Conservation (phyloP, 1,284 basidiomycete species). For the Heterobasidion parviporum region DNA sequence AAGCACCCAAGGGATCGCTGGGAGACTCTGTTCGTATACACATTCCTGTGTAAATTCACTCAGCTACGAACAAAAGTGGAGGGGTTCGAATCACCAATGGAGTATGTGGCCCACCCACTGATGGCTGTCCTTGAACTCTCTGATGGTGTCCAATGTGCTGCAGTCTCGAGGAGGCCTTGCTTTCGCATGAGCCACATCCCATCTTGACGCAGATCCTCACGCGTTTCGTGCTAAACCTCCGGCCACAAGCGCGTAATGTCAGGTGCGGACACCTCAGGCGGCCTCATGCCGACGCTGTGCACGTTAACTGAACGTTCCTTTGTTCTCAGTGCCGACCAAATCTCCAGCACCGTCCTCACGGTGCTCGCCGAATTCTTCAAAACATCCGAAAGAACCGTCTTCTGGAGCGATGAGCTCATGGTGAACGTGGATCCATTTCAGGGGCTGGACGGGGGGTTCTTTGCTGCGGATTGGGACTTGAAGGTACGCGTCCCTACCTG, state of each 20-base stretch:
- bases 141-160: not conserved
- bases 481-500: slow-evolving; percentile 43
- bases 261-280: slow-evolving; percentile 44
- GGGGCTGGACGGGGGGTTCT: slow-evolving; percentile 56
- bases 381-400: slow-evolving; percentile 61
- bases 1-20: slow-evolving; percentile 70
- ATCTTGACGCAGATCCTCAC: slow-evolving; percentile 63
- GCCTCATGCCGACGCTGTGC: slow-evolving; percentile 16
- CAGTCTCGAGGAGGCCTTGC: slow-evolving; percentile 71
- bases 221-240: slow-evolving; percentile 70
- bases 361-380: slow-evolving; percentile 67
- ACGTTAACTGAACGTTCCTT: slow-evolving; percentile 25
- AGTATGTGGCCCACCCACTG: slow-evolving; percentile 41
- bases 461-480: slow-evolving; percentile 65
- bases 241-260: slow-evolving; percentile 77
- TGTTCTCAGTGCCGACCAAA: slow-evolving; percentile 57
- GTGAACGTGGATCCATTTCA: slow-evolving; percentile 67
- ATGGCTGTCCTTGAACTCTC: slow-evolving; percentile 11
- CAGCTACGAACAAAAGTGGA: slow-evolving; percentile 63
- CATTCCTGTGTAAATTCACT: slow-evolving; percentile 76
- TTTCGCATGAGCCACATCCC: slow-evolving; percentile 58
- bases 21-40: slow-evolving; percentile 79
- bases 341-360: slow-evolving; percentile 58
- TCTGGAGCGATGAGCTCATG: slow-evolving; percentile 63
- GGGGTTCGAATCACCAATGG: slow-evolving; percentile 68